Conservation (phyloP, 2,329 filamentous ascomycete species). For the Thermochaetoides dissita region DNA sequence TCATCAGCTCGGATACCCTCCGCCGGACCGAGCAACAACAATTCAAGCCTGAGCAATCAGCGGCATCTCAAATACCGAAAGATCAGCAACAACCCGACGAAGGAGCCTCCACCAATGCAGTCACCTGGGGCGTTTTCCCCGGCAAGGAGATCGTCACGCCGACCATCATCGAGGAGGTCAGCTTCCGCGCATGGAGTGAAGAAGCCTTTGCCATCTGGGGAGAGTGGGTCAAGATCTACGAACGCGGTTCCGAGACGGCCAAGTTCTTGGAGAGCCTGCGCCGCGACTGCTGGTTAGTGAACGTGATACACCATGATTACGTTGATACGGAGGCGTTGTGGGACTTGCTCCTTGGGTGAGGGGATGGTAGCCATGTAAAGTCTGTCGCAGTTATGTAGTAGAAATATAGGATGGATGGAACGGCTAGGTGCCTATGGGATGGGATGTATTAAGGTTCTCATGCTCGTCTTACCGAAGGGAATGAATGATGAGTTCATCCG, state of each 20-base stretch:
- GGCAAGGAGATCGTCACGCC: constrained; percentile 93
- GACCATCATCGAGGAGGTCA: constrained; percentile 91
- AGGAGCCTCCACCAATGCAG: constrained; percentile 61
- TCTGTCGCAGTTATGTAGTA: too few relatives aligned
- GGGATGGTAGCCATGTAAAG: too few relatives aligned
- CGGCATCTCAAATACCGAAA: background rate
- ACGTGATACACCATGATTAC: constrained; percentile 73
- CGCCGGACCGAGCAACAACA: background rate
- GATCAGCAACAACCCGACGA: constrained; percentile 16
- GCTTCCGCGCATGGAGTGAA: constrained; percentile 85
- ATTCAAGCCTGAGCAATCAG: background rate
- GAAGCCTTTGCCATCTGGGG: constrained; percentile 93
- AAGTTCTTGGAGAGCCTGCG: constrained; percentile 54
- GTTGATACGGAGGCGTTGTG: constrained; percentile 59
- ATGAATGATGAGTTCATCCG: too few relatives aligned
- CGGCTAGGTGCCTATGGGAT: background rate
- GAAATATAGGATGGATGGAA: background rate
- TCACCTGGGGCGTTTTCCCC: constrained; percentile 92
- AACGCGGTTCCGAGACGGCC: constrained; percentile 55
- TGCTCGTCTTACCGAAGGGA: too few relatives aligned
- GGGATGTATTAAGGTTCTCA: too few relatives aligned
- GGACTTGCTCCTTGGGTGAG: constrained; percentile 40
- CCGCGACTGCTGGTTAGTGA: constrained; percentile 74
- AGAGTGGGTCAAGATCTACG: constrained; percentile 86
- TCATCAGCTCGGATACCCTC: constrained; percentile 51